These are phyloP conservation scores for Giardia muris DNA, from an alignment of 208 protist genomes.

Conservation along the genomic window DNA sequence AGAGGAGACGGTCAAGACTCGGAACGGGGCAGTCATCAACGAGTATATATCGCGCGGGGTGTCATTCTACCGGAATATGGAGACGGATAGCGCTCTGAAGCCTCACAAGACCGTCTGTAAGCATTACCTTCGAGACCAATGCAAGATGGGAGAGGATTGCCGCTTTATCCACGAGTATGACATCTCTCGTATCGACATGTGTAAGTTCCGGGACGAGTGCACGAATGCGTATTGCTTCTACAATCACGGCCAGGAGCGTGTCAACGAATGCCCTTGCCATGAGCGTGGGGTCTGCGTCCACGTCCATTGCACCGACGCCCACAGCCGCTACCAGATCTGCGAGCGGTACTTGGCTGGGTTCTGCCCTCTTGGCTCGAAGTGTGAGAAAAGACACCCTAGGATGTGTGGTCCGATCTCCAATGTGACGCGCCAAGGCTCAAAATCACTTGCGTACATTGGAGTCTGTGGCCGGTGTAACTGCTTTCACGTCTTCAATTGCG, in stretches of 20 bases:
- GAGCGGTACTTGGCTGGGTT: not conserved
- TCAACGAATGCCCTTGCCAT: not conserved
- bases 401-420: not conserved
- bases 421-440: not conserved
- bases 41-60: not conserved
- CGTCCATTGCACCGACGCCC: not conserved
- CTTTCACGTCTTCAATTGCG: too few species aligned
- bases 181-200: not conserved
- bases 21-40: not conserved
- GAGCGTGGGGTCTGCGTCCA: not conserved
- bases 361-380: not conserved
- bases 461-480: not conserved
- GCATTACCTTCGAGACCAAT: not conserved
- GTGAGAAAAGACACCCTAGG: not conserved
- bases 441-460: not conserved
- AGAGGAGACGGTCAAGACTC: not conserved
- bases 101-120: not conserved
- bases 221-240: not conserved
- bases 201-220: not conserved
- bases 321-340: not conserved
- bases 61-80: not conserved
- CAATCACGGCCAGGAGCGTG: not conserved
- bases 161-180: not conserved
- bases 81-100: not conserved
- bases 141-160: not conserved